Conservation (phyloP, 192 early-diverging fungal genomes). For the Mortierella claussenii region DNA sequence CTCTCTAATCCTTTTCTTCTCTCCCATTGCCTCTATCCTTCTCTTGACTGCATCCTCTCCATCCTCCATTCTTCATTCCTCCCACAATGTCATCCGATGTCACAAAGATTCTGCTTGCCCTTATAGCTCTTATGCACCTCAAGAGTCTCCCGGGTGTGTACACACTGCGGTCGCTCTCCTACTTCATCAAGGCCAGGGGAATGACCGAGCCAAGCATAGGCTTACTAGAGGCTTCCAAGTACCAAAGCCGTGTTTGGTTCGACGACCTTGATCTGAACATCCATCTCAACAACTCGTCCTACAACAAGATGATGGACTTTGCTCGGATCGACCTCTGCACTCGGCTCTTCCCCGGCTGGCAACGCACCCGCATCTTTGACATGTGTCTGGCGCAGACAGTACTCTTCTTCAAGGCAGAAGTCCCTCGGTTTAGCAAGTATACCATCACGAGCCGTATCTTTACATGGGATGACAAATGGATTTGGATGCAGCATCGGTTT, state of each 20-base stretch:
- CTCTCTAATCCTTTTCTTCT: no score
- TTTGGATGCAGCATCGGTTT: slow-evolving; percentile 57
- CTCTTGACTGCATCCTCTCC: background rate
- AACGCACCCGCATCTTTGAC: slow-evolving; percentile 32
- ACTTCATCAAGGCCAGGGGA: slow-evolving; percentile 31
- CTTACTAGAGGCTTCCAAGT: slow-evolving; percentile 48
- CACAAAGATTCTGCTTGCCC: slow-evolving; percentile 24
- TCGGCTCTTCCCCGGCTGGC: slow-evolving; percentile 43
- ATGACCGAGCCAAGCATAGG: slow-evolving; percentile 30
- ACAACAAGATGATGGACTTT: slow-evolving; percentile 65
- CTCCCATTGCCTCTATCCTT: no score
- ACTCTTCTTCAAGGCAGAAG: slow-evolving; percentile 60
- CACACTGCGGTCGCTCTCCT: slow-evolving; percentile 53
- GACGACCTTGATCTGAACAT: slow-evolving; percentile 64
- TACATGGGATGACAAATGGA: slow-evolving; percentile 66
- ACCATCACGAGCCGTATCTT: slow-evolving; percentile 59
- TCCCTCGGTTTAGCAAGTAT: slow-evolving; percentile 57
- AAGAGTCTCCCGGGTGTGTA: slow-evolving; percentile 59
- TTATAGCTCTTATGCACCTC: slow-evolving; percentile 43
- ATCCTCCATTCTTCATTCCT: background rate
- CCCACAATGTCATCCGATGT: slow-evolving; percentile 18
- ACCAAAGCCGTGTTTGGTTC: slow-evolving; percentile 58
- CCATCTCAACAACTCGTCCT: slow-evolving; percentile 63
- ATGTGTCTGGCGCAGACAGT: slow-evolving; percentile 52
- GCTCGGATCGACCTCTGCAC: slow-evolving; percentile 54